Evolutionary conservation across 2,329 filamentous ascomycete species (phyloP).

Genomic region (Chaetomium sp.): DNA sequence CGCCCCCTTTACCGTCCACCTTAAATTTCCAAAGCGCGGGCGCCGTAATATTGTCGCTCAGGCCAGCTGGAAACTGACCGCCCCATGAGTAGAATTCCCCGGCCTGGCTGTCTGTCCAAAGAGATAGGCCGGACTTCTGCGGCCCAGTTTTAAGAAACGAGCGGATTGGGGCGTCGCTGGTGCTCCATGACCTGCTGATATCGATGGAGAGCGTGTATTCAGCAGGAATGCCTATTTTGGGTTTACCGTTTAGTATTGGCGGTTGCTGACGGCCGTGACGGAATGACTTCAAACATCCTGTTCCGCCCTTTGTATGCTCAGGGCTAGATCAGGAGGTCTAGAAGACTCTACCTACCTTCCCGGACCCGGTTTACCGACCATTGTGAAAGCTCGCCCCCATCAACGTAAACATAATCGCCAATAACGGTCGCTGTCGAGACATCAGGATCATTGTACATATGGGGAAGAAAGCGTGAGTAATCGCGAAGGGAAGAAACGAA

Average conservation of each 20-base stretch:
- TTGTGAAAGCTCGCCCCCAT: slow-evolving; percentile 17
- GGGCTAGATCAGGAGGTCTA: neutral
- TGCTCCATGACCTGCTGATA: slow-evolving; percentile 16
- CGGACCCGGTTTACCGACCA: neutral
- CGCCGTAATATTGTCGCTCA: neutral
- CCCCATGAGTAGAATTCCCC: slow-evolving; percentile 13
- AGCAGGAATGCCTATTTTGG: neutral
- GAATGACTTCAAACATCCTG: too few relatives aligned
- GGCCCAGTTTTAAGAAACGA: neutral
- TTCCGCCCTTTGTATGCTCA: too few relatives aligned
- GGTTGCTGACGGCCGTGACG: too few relatives aligned
- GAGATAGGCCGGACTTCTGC: neutral
- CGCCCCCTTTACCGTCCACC: slow-evolving; percentile 13
- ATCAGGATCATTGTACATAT: neutral
- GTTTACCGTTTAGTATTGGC: neutral
- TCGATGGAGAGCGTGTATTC: slow-evolving; percentile 18
- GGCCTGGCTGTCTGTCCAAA: slow-evolving; percentile 8
- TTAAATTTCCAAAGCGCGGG: slow-evolving; percentile 15
- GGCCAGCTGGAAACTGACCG: slow-evolving; percentile 6
- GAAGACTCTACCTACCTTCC: neutral
- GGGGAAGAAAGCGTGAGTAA: neutral
- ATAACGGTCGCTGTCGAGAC: slow-evolving; percentile 6
- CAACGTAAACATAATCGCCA: slow-evolving; percentile 19
- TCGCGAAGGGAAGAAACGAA: neutral
- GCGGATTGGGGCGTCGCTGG: slow-evolving; percentile 3